Conservation (phyloP, 2,329 filamentous ascomycete genomes). For the Cladosporium oxysporum region DNA sequence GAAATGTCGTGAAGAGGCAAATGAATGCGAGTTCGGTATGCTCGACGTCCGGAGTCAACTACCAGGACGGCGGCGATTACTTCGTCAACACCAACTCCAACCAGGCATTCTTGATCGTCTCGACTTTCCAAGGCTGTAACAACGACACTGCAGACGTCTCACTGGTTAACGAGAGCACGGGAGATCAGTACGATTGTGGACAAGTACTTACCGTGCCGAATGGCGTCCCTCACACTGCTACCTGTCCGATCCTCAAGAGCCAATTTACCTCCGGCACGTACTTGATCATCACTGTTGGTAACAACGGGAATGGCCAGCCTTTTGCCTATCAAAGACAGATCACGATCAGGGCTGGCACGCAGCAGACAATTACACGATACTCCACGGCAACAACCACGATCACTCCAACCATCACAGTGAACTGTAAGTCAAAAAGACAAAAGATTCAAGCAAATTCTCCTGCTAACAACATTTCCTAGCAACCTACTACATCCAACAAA, state of each 20-base stretch:
- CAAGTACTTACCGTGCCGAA: slow-evolving; percentile 27
- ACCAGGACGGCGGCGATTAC: slow-evolving; percentile 45
- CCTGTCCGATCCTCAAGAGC: slow-evolving; percentile 25
- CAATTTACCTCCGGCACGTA: slow-evolving; percentile 25
- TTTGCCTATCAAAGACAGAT: slow-evolving; percentile 26
- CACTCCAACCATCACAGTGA: neutral
- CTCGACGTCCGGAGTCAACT: slow-evolving; percentile 41
- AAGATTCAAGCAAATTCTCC: neutral
- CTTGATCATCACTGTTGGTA: slow-evolving; percentile 24
- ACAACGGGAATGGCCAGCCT: slow-evolving; percentile 26
- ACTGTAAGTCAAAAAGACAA: neutral
- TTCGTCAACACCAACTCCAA: slow-evolving; percentile 48
- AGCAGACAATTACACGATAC: slow-evolving; percentile 34
- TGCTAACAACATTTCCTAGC: neutral
- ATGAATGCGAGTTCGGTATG: slow-evolving; percentile 8
- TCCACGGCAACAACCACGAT: slow-evolving; percentile 29
- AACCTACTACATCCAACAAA: neutral
- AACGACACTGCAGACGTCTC: slow-evolving; percentile 45
- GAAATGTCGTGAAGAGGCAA: neutral
- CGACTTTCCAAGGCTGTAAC: slow-evolving; percentile 47
- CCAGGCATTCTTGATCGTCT: slow-evolving; percentile 46
- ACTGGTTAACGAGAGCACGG: slow-evolving; percentile 42
- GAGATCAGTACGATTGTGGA: slow-evolving; percentile 44
- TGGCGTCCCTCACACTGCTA: slow-evolving; percentile 27
- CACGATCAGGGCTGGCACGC: slow-evolving; percentile 39